These are phyloP conservation scores for Endoconidiophora laricicola DNA, from an alignment of 2,329 filamentous ascomycete genomes.

Conservation along the genomic window DNA sequence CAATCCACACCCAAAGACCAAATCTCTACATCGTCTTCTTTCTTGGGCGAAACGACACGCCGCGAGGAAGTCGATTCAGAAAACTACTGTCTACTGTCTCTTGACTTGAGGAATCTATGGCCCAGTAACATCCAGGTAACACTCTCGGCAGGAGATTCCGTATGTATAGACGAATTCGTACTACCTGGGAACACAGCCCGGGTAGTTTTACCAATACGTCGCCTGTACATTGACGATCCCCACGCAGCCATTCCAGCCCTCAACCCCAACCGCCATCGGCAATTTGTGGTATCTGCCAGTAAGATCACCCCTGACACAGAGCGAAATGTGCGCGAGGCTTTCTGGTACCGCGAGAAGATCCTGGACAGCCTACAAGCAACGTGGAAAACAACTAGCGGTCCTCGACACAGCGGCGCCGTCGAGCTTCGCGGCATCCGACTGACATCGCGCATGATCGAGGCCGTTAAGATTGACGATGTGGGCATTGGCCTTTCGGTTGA, in stretches of 20 bases:
- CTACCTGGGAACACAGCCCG: slow-evolving; percentile 55
- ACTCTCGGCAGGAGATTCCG: slow-evolving; percentile 36
- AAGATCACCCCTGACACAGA: slow-evolving; percentile 68
- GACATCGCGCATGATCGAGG: slow-evolving; percentile 64
- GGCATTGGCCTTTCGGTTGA: slow-evolving; percentile 33
- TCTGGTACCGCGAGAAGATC: slow-evolving; percentile 80
- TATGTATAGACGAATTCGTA: slow-evolving; percentile 37
- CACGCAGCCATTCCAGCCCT: slow-evolving; percentile 64
- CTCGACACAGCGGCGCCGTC: slow-evolving; percentile 45
- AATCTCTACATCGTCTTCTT: too few species aligned
- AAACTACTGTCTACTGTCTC: slow-evolving; percentile 59
- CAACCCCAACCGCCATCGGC: slow-evolving; percentile 68
- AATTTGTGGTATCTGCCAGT: slow-evolving; percentile 74
- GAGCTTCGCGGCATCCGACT: slow-evolving; percentile 64
- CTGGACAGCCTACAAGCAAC: slow-evolving; percentile 52
- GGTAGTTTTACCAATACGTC: slow-evolving; percentile 57
- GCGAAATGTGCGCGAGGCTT: slow-evolving; percentile 60
- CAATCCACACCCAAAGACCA: slow-evolving; percentile 7
- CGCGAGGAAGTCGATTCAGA: slow-evolving; percentile 25
- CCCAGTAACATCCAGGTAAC: slow-evolving; percentile 58
- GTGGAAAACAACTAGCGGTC: slow-evolving; percentile 45
- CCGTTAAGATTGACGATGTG: slow-evolving; percentile 64
- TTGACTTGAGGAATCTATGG: slow-evolving; percentile 85
- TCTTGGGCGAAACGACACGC: neutral
- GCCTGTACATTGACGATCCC: slow-evolving; percentile 60